Percentiles rank a stretch among this genome's conserved stretches.
These are phyloP conservation scores for Stephanodiscus triporus DNA, from an alignment of 108 stramenopile species.

Conservation along the genomic window DNA sequence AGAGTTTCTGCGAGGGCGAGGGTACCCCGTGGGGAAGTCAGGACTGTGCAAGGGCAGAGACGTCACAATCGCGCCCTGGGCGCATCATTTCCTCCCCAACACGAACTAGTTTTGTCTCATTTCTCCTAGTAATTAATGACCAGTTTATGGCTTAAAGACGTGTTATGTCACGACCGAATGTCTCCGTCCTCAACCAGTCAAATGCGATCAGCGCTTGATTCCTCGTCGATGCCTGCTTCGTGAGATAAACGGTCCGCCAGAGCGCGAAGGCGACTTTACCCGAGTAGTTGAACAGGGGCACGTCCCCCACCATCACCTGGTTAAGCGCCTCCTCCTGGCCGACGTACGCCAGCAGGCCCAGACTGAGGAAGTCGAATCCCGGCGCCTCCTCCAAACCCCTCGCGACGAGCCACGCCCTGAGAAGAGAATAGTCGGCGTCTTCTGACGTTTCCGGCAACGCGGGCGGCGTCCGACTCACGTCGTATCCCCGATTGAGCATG, in stretches of 20 bases:
- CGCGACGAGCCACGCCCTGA: constrained; percentile 46
- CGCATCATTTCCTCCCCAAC: too few relatives aligned
- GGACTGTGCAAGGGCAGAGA: too few relatives aligned
- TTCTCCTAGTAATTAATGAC: too few relatives aligned
- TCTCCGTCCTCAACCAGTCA: constrained; percentile 75
- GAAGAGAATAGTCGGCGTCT: constrained; percentile 17
- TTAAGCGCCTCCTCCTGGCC: constrained; percentile 78
- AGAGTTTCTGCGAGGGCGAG: too few relatives aligned
- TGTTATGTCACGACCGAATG: constrained; percentile 83
- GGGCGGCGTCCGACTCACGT: constrained; percentile 54
- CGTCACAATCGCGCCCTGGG: too few relatives aligned
- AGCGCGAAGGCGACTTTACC: constrained; percentile 69
- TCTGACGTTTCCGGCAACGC: constrained; percentile 21
- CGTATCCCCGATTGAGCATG: constrained; percentile 66
- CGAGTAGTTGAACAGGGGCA: constrained; percentile 46
- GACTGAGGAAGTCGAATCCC: constrained; percentile 71
- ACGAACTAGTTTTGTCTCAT: too few relatives aligned
- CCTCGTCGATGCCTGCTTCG: constrained; percentile 72
- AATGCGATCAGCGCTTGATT: constrained; percentile 84
- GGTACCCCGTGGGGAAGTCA: too few relatives aligned
- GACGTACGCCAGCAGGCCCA: constrained; percentile 76
- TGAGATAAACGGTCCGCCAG: constrained; percentile 83
- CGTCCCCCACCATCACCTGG: constrained; percentile 60
- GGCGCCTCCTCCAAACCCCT: constrained; percentile 60
- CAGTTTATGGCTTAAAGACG: constrained; percentile 70